These are phyloP conservation scores for Chlamydomonas eustigma DNA, from an alignment of 139 green algal species.

Conservation along the genomic window DNA sequence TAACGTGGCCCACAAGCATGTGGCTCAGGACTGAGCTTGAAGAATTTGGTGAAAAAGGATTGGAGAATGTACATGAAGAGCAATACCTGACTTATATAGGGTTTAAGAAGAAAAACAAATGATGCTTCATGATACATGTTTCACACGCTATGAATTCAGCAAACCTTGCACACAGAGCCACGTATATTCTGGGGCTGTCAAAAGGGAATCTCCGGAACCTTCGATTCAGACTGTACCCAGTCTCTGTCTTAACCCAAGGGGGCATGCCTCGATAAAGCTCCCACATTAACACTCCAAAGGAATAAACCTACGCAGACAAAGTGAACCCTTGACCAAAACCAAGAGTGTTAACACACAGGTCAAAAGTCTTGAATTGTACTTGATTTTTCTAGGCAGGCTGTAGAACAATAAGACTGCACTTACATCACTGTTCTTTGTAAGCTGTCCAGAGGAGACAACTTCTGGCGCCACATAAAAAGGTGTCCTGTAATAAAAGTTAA, in stretches of 20 bases:
- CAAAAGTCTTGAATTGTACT: too few relatives aligned
- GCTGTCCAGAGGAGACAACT: neutral
- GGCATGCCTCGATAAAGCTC: constrained; percentile 21
- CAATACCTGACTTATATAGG: too few relatives aligned
- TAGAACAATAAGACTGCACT: too few relatives aligned
- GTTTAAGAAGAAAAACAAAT: neutral
- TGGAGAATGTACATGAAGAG: too few relatives aligned
- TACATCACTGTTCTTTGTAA: constrained; percentile 7
- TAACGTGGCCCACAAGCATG: too few relatives aligned
- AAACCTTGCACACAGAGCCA: constrained; percentile 1
- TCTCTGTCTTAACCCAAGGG: constrained; percentile 18
- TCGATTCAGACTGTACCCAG: neutral
- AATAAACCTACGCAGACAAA: constrained; percentile 22
- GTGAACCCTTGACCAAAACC: too few relatives aligned
- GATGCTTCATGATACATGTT: neutral
- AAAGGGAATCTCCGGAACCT: constrained; percentile 2
- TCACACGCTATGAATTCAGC: neutral
- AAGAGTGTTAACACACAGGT: too few relatives aligned
- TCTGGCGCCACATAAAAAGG: constrained; percentile 14
- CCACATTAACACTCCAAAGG: constrained; percentile 25
- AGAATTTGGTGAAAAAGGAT: too few relatives aligned
- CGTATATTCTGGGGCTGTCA: neutral
- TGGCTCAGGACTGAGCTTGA: too few relatives aligned
- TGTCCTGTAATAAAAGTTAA: neutral
- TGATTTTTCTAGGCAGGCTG: too few relatives aligned